Evolutionary conservation across 164 flowering plant species (phyloP), one percentile per base, ranked within the genome.

Genomic region (Hamamelis virginiana): DNA sequence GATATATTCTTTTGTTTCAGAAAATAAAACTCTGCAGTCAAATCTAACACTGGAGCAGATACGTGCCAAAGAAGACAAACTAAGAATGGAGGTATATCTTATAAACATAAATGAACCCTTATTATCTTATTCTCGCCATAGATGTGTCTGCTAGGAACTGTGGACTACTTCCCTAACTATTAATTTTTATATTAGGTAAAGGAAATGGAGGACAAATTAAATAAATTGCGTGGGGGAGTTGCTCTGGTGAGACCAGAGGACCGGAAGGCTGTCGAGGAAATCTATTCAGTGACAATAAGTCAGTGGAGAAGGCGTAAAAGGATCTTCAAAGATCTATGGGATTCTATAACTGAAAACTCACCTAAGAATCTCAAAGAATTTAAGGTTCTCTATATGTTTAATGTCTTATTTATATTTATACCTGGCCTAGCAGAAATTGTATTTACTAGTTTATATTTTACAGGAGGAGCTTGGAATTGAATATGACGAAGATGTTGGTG

Each of bases 381-480:
- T 72, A 96, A 96, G 98, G 98, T 93, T 51, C 50, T n/a, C 15
- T 51, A 27, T 19, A 26, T 46, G 16, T 26, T 21, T 27, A 14
- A 19, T 55, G 22, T 68, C 21, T n/a, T 21, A 25, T 59, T 0
- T 33, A 21, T n/a, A 10, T 52, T 9, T n/a, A 28, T 27, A 43
- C 8, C 44, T 58, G 18, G n/a, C 21, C 53, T 61, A 43, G 25
- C 52, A 16, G 33, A 59, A 43, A 14, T 57, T 57, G n/a, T 16
- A 46, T 64, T 60, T 68, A 22, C 66, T 58, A 25, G 33, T 21
- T 46, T 21, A 0, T 12, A 12, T 68, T 70, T 76, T 60, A 50
- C 88, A 94, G 97, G 96, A 91, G 72, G 98, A 92, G 72, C 94
- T 94, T 65, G 97, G 97, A 25, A 33, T 92, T 28, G 97, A 91